Evolutionary conservation across 2,329 filamentous ascomycete species (phyloP).

Genomic region (Neofusicoccum cordaticola): DNA sequence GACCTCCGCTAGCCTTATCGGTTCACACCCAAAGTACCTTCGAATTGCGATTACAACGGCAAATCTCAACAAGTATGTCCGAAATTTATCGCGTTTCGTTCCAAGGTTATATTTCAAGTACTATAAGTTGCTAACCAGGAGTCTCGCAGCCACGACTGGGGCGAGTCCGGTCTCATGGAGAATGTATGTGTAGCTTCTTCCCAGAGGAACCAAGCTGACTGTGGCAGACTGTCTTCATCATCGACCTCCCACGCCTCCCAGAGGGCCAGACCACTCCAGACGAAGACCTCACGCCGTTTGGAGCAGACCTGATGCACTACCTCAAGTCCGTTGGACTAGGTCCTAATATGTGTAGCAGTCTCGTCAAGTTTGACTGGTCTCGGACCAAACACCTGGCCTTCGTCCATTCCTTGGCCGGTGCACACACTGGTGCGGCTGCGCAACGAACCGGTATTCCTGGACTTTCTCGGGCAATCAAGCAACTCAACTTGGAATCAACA

Average conservation of each 20-base stretch:
- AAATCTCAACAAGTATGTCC: conserved; percentile 73
- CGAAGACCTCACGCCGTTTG: conserved; percentile 56
- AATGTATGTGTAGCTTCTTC: conserved; percentile 55
- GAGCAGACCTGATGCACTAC: conserved; percentile 68
- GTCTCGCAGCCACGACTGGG: conserved; percentile 61
- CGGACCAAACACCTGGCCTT: conserved; percentile 71
- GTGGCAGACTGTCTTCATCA: conserved; percentile 70
- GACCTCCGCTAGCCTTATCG: conserved; percentile 56
- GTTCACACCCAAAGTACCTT: conserved; percentile 73
- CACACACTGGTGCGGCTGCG: conserved; percentile 33
- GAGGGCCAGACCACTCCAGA: conserved; percentile 25
- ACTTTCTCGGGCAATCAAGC: conserved; percentile 62
- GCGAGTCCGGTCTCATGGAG: conserved; percentile 78
- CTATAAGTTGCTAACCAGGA: background rate
- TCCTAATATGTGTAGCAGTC: conserved; percentile 61
- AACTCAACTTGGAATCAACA: conserved; percentile 25
- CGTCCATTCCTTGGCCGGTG: conserved; percentile 76
- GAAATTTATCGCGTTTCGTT: background rate
- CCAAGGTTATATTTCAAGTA: background rate
- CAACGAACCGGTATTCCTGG: conserved; percentile 68
- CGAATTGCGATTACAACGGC: conserved; percentile 83
- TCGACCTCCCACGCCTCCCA: conserved; percentile 71
- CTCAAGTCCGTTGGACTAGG: conserved; percentile 65
- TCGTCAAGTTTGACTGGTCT: conserved; percentile 78
- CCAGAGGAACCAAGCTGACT: background rate